Evolutionary conservation across 345 rosid genomes (phyloP).

Genomic region (Acer campestre): DNA sequence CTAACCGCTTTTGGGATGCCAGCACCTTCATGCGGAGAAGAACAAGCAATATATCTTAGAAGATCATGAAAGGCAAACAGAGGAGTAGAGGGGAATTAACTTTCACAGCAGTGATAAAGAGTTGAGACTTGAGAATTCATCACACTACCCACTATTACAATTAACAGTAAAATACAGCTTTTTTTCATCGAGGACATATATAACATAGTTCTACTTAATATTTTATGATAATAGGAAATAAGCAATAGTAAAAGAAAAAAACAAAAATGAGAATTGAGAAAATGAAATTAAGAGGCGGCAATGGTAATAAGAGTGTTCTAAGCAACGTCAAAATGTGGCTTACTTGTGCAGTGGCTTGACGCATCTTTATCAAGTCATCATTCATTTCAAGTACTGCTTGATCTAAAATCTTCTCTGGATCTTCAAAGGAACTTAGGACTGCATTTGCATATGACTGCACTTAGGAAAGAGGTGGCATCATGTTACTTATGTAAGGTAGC

Average conservation of each 20-base stretch:
- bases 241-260: not conserved
- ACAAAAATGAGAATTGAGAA: not conserved
- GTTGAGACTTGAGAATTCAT: not conserved
- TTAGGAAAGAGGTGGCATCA: constrained; percentile 18
- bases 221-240: not conserved
- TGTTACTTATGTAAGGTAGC: not conserved
- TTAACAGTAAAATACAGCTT: not conserved
- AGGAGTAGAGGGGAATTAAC: constrained; percentile 3
- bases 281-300: not conserved
- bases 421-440: constrained; percentile 66
- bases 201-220: not conserved
- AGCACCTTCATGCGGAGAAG: constrained; percentile 48
- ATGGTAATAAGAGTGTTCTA: not conserved
- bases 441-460: constrained; percentile 83
- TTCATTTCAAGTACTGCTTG: constrained; percentile 84
- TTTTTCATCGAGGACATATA: not conserved
- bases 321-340: constrained; percentile 23
- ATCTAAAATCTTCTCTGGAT: constrained; percentile 81
- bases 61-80: not conserved
- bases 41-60: constrained; percentile 4
- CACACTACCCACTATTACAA: not conserved
- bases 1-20: constrained; percentile 78
- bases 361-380: constrained; percentile 79
- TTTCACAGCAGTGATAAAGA: not conserved
- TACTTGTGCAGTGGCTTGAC: constrained; percentile 91